A percentile compares a stretch with the other conserved stretches of the same genome.
Evolutionary conservation across 345 rosid genomes (phyloP).

Genomic region (Hypericum androsaemum): DNA sequence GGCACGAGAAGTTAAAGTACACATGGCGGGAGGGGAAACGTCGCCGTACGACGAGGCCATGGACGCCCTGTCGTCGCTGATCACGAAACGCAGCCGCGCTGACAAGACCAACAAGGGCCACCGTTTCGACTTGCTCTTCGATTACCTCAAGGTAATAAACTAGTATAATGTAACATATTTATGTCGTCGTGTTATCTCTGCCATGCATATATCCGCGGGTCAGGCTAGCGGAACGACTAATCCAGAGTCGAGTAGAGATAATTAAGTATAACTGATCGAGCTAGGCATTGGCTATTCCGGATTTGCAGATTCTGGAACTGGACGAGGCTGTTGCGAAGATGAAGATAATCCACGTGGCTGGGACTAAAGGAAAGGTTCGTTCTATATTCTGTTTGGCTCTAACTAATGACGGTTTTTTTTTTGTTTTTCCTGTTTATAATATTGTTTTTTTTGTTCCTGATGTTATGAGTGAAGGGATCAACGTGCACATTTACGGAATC

Average conservation of each 20-base stretch:
- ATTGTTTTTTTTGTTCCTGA: constrained; percentile 6
- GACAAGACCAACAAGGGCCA: constrained; percentile 60
- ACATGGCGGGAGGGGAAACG: constrained; percentile 16
- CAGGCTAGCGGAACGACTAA: too few species aligned
- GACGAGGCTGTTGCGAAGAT: constrained; percentile 59
- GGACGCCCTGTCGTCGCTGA: constrained; percentile 79
- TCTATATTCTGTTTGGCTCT: too few species aligned
- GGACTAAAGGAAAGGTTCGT: constrained; percentile 96
- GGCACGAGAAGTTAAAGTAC: too few species aligned
- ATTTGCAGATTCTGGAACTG: constrained; percentile 58
- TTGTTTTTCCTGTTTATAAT: neutral
- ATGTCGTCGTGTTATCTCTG: too few species aligned
- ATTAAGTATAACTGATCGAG: too few species aligned
- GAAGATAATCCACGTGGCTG: constrained; percentile 92
- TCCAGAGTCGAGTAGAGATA: too few species aligned
- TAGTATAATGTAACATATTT: too few species aligned
- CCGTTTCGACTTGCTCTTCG: constrained; percentile 58
- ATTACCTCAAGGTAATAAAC: constrained; percentile 56
- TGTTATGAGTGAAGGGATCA: constrained; percentile 51
- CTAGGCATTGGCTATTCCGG: neutral
- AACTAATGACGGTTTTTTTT: neutral
- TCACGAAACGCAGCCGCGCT: constrained; percentile 66
- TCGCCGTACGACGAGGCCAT: constrained; percentile 49
- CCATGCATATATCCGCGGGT: too few species aligned
- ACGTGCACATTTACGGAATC: constrained; percentile 85